Conservation (phyloP, 371 early-diverging fungal genomes). For the Coemansia sp. region DNA sequence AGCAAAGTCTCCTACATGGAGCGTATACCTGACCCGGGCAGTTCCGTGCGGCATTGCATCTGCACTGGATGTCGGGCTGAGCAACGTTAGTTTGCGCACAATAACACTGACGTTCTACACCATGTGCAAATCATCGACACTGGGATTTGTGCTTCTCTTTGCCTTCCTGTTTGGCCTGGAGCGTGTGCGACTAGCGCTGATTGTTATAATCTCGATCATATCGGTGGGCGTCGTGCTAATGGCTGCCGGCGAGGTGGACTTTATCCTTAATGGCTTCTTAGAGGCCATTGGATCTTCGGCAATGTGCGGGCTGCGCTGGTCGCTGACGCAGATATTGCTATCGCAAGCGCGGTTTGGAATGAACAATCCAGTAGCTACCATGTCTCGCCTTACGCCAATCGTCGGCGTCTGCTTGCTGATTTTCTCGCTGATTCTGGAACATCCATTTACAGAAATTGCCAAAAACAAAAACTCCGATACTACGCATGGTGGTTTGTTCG, state of each 20-base stretch:
- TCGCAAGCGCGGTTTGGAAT: constrained; percentile 67
- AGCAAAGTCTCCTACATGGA: constrained; percentile 51
- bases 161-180: constrained; percentile 88
- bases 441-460: constrained; percentile 56
- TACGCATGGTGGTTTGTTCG: constrained; percentile 50
- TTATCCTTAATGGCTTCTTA: constrained; percentile 67
- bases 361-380: constrained; percentile 84
- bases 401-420: constrained; percentile 66
- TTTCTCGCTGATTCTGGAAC: constrained; percentile 65
- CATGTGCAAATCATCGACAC: constrained; percentile 91
- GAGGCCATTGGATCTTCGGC: constrained; percentile 74
- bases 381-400: constrained; percentile 72
- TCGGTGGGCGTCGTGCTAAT: constrained; percentile 82
- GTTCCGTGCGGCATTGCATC: constrained; percentile 88
- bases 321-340: constrained; percentile 80
- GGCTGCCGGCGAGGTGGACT: constrained; percentile 75
- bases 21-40: constrained; percentile 53
- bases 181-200: constrained; percentile 62
- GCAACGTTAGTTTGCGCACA: constrained; percentile 77
- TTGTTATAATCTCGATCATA: constrained; percentile 75
- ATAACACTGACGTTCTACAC: constrained; percentile 92
- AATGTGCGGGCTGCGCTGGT: constrained; percentile 79
- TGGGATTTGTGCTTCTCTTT: constrained; percentile 86
- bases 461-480: constrained; percentile 52
- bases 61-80: constrained; percentile 85